These are phyloP conservation scores for Suillus americanus DNA, from an alignment of 768 basidiomycete species.

Conservation along the genomic window DNA sequence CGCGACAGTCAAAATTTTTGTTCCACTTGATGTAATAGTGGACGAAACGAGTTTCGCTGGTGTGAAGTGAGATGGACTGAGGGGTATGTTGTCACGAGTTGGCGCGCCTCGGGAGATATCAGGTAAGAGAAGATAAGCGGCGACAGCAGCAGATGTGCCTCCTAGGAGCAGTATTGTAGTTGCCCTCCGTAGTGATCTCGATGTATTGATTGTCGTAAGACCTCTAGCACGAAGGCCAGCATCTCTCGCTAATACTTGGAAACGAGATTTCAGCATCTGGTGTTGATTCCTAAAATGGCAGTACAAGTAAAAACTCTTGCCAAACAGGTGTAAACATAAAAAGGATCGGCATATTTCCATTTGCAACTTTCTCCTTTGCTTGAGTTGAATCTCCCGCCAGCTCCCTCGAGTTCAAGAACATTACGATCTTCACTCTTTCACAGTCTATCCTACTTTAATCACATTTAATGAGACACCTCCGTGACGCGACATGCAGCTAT, in stretches of 20 bases:
- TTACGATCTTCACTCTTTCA: constrained; percentile 9
- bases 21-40: constrained; percentile 51
- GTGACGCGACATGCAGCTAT: constrained; percentile 24
- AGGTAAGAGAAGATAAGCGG: constrained; percentile 54
- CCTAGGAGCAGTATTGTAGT: constrained; percentile 20
- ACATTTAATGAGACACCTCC: constrained; percentile 24
- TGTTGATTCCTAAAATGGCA: constrained; percentile 16
- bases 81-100: constrained; percentile 34
- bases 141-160: constrained; percentile 40
- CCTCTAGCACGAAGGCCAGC: neutral
- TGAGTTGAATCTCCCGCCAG: constrained; percentile 10
- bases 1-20: constrained; percentile 63
- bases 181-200: neutral
- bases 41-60: constrained; percentile 57
- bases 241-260: neutral
- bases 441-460: constrained; percentile 9
- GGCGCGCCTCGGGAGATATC: constrained; percentile 47
- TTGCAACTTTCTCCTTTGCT: neutral
- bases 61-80: constrained; percentile 52
- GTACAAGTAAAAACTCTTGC: constrained; percentile 12
- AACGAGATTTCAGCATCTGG: constrained; percentile 3
- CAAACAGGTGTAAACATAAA: constrained; percentile 26
- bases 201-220: neutral
- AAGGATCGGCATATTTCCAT: neutral
- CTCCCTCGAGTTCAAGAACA: neutral